A percentile compares a stretch with the other conserved stretches of the same genome.
Evolutionary conservation across 352 stramenopile genomes (phyloP).

Genomic region (Phytophthora tentaculata): DNA sequence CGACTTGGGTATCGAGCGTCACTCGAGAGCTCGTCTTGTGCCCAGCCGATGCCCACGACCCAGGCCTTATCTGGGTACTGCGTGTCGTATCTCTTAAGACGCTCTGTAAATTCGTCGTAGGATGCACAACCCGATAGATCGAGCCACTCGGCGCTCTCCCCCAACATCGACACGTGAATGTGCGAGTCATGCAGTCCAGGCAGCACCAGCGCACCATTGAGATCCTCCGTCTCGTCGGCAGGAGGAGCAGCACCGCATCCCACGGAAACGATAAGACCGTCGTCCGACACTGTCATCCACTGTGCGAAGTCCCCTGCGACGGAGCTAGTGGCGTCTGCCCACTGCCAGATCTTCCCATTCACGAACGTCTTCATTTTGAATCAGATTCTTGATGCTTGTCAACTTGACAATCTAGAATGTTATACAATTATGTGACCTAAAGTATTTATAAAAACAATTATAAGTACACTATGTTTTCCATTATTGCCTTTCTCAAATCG

Average conservation of each 20-base stretch:
- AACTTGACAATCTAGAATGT: no score
- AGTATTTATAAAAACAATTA: no score
- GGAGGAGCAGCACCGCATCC: slow-evolving; percentile 30
- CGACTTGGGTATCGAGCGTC: slow-evolving; percentile 71
- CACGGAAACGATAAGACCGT: slow-evolving; percentile 48
- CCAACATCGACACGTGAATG: slow-evolving; percentile 88
- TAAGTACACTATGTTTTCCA: no score
- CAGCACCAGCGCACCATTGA: slow-evolving; percentile 69
- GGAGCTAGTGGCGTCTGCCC: slow-evolving; percentile 23
- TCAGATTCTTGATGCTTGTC: no score
- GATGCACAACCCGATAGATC: slow-evolving; percentile 77
- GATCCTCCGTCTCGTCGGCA: slow-evolving; percentile 44
- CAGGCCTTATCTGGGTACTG: slow-evolving; percentile 73
- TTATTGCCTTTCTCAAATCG: no score
- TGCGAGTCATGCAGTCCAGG: slow-evolving; percentile 90
- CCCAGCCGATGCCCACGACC: slow-evolving; percentile 88
- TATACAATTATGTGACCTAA: background rate
- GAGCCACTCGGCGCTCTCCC: slow-evolving; percentile 86
- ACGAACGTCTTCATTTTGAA: slow-evolving; percentile 59
- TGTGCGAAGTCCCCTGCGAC: slow-evolving; percentile 32
- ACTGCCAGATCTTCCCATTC: slow-evolving; percentile 83
- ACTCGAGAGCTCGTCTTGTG: slow-evolving; percentile 79
- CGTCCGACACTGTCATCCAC: slow-evolving; percentile 70
- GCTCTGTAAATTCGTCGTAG: slow-evolving; percentile 70
- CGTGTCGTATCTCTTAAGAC: slow-evolving; percentile 62